Percentiles rank a stretch among this genome's conserved stretches.
Evolutionary conservation across 1,284 basidiomycete species (phyloP).

Genomic region (Gymnopus androsaceus): DNA sequence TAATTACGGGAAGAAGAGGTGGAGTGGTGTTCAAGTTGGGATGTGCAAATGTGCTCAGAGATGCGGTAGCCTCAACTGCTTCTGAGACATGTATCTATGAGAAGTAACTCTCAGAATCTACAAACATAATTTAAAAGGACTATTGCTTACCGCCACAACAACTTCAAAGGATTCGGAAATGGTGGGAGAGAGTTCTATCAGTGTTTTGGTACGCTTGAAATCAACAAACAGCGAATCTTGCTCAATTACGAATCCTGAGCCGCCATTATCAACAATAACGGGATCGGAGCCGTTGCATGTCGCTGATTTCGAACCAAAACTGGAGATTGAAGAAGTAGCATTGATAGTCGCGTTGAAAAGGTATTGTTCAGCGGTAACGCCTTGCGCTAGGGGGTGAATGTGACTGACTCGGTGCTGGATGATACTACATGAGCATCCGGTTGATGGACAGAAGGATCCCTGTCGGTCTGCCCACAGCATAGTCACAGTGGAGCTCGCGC

Average conservation of each 20-base stretch:
- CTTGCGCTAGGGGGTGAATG: not conserved
- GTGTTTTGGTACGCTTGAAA: not conserved
- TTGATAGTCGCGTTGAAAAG: slow-evolving; percentile 11
- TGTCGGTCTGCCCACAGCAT: slow-evolving; percentile 12
- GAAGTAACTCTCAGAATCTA: not conserved
- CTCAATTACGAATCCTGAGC: slow-evolving; percentile 3
- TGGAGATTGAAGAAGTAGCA: slow-evolving; percentile 7
- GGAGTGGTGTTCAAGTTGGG: not conserved
- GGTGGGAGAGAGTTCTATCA: not conserved
- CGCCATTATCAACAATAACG: slow-evolving; percentile 6
- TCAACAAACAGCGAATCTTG: slow-evolving; percentile 7
- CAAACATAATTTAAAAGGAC: not conserved
- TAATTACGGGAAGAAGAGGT: not conserved
- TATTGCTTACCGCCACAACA: not conserved
- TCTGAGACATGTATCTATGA: not conserved
- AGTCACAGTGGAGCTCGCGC: slow-evolving; percentile 3
- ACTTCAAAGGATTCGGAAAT: not conserved
- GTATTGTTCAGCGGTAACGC: not conserved
- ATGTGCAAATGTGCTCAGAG: slow-evolving; percentile 2
- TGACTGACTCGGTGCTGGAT: not conserved
- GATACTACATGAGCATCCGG: not conserved
- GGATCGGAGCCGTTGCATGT: slow-evolving; percentile 8
- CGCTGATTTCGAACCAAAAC: slow-evolving; percentile 16
- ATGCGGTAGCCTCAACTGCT: not conserved
- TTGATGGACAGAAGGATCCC: slow-evolving; percentile 12